A percentile compares a stretch with the other conserved stretches of the same genome.
Evolutionary conservation across 371 early-diverging fungal species (phyloP).

Genomic region (Mucor mucedo): DNA sequence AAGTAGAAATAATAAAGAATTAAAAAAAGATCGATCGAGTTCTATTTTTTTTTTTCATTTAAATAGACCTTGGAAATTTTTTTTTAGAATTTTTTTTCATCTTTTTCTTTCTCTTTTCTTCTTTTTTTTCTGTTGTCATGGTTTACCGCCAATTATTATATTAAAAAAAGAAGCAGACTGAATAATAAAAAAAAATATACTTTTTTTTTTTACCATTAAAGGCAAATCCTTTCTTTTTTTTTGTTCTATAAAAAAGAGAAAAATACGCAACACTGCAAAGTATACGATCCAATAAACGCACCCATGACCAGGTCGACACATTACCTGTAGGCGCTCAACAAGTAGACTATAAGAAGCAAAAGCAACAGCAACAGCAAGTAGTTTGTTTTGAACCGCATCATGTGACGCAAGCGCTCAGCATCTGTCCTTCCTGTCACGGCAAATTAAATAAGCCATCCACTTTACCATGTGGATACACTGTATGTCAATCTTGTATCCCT

Average conservation of each 20-base stretch:
- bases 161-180: too few relatives aligned
- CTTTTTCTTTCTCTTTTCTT: not conserved
- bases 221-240: constrained; percentile 5
- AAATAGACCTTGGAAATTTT: not conserved
- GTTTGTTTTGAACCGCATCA: not conserved
- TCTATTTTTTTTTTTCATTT: constrained; percentile 6
- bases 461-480: constrained; percentile 54
- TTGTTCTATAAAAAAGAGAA: constrained; percentile 5
- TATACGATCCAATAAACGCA: constrained; percentile 20
- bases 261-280: constrained; percentile 18
- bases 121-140: not conserved
- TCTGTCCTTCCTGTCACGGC: constrained; percentile 25
- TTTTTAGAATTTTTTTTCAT: not conserved
- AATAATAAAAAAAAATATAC: too few relatives aligned
- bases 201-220: not conserved
- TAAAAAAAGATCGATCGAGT: constrained; percentile 23
- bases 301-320: constrained; percentile 23
- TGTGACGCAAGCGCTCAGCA: constrained; percentile 2
- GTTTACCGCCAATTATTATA: not conserved
- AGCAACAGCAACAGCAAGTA: not conserved
- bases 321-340: constrained; percentile 14
- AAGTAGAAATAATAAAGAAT: constrained; percentile 1
- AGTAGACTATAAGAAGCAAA: constrained; percentile 13
- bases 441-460: constrained; percentile 40
- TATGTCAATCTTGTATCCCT: constrained; percentile 42